Percentiles rank a stretch among this genome's conserved stretches.
Conservation (phyloP, 805 yeast genomes). For the Phaffomyces opuntiae region DNA sequence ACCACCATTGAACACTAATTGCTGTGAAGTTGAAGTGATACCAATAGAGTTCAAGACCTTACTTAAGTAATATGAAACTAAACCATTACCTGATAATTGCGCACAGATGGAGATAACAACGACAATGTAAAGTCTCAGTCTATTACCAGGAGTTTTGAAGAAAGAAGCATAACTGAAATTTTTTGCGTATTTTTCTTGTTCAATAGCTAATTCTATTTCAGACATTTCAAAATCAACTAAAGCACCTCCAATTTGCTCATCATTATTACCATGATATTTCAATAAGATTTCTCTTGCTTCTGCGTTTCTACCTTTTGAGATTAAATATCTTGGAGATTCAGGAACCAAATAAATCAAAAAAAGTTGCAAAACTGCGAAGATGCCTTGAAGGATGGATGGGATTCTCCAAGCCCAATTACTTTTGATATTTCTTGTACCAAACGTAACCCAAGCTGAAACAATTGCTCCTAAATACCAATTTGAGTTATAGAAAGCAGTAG, state of each 20-base stretch:
- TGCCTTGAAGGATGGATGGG: constrained; percentile 44
- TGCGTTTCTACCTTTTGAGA: constrained; percentile 33
- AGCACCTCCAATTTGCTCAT: constrained; percentile 15
- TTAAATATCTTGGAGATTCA: constrained; percentile 41
- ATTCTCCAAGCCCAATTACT: constrained; percentile 42
- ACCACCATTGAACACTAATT: constrained; percentile 42
- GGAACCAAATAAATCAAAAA: constrained; percentile 33
- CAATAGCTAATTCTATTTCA: constrained; percentile 33
- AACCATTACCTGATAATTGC: constrained; percentile 16
- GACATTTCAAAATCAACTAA: constrained; percentile 32
- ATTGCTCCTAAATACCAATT: constrained; percentile 46
- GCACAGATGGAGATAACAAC: constrained; percentile 26
- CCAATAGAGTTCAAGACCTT: constrained; percentile 46
- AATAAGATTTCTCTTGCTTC: constrained; percentile 36
- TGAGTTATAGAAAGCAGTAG: constrained; percentile 36
- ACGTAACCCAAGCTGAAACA: constrained; percentile 42
- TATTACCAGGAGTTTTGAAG: constrained; percentile 22
- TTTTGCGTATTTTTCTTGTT: constrained; percentile 27
- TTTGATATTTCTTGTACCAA: constrained; percentile 30
- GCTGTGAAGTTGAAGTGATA: constrained; percentile 34
- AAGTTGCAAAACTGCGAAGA: constrained; percentile 37
- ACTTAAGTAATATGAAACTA: constrained; percentile 20
- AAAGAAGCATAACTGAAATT: background rate
- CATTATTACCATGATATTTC: constrained; percentile 32
- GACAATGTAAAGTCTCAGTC: constrained; percentile 28